phyloP scores from a whole-genome alignment of 2,329 filamentous ascomycete species.

The Colletotrichum navitas region DNA sequence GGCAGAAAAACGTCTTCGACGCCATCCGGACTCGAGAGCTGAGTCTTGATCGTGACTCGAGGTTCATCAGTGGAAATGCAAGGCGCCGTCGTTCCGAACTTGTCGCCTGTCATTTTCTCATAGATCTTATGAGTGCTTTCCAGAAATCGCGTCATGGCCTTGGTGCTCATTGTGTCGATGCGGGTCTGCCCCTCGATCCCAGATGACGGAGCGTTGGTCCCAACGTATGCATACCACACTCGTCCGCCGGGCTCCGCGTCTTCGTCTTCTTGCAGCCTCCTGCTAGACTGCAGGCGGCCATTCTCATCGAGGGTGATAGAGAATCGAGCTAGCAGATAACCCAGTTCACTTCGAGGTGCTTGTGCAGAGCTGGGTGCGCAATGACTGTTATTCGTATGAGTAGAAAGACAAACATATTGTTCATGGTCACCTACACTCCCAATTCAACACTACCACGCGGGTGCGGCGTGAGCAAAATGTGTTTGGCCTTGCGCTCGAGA shows the following conservation, averaged over 20 bases:
- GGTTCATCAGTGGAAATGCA: conserved; percentile 52
- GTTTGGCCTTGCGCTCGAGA: conserved; percentile 47
- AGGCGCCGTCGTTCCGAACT: conserved; percentile 48
- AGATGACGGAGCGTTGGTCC: conserved; percentile 46
- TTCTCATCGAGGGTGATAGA: conserved; percentile 45
- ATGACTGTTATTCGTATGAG: background rate
- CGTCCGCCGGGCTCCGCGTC: conserved; percentile 40
- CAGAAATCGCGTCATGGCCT: conserved; percentile 48
- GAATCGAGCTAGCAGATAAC: conserved; percentile 46
- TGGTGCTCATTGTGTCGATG: conserved; percentile 48
- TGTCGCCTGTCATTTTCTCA: conserved; percentile 47
- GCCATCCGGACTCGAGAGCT: conserved; percentile 45
- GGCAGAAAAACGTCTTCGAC: conserved; percentile 48
- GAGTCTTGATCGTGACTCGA: conserved; percentile 49
- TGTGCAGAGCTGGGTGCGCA: conserved; percentile 36
- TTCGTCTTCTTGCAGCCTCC: conserved; percentile 43
- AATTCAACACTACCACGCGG: conserved; percentile 40
- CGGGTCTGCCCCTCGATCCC: conserved; percentile 52
- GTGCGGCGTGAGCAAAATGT: conserved; percentile 47
- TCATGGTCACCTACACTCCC: conserved; percentile 26
- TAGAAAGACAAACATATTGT: too few relatives aligned
- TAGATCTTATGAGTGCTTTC: conserved; percentile 50
- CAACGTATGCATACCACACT: conserved; percentile 51
- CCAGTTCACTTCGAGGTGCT: conserved; percentile 45
- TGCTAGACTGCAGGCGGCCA: conserved; percentile 45